phyloP scores from a whole-genome alignment of 768 basidiomycete genomes.

The Rhizopogon sp. region DNA sequence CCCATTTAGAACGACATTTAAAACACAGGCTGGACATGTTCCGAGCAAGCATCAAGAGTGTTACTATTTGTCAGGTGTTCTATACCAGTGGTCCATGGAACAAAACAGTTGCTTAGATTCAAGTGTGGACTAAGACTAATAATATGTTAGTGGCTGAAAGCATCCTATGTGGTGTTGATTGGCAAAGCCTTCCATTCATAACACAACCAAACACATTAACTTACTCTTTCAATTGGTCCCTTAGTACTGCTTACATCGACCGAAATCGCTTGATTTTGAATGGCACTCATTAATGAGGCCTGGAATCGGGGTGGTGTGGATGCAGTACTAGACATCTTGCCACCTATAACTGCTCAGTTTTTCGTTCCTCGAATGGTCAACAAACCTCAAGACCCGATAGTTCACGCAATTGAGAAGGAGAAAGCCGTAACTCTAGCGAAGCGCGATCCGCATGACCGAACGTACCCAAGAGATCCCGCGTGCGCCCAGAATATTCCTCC shows the following conservation, averaged over 20 bases:
- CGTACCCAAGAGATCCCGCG: background rate
- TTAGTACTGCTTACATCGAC: background rate
- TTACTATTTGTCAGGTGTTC: too few relatives aligned
- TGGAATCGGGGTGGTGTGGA: background rate
- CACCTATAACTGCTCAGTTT: slow-evolving; percentile 43
- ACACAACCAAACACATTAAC: too few relatives aligned
- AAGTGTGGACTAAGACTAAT: too few relatives aligned
- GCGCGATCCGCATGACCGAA: background rate
- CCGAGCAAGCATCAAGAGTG: too few relatives aligned
- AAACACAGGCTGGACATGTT: too few relatives aligned
- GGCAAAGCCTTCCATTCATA: too few relatives aligned
- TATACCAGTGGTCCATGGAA: too few relatives aligned
- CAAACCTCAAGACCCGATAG: slow-evolving; percentile 74
- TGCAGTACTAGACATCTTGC: slow-evolving; percentile 25
- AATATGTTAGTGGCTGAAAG: too few relatives aligned
- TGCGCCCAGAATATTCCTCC: too few relatives aligned
- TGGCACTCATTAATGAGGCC: background rate
- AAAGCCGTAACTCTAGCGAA: background rate
- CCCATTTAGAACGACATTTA: background rate
- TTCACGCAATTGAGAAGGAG: slow-evolving; percentile 44
- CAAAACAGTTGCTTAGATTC: background rate
- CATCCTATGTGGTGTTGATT: background rate
- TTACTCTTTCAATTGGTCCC: too few relatives aligned
- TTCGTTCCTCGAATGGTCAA: slow-evolving; percentile 63
- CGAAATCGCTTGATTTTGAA: background rate